Conservation (phyloP, 305 asterid species). For the Fraxinus platypoda region DNA sequence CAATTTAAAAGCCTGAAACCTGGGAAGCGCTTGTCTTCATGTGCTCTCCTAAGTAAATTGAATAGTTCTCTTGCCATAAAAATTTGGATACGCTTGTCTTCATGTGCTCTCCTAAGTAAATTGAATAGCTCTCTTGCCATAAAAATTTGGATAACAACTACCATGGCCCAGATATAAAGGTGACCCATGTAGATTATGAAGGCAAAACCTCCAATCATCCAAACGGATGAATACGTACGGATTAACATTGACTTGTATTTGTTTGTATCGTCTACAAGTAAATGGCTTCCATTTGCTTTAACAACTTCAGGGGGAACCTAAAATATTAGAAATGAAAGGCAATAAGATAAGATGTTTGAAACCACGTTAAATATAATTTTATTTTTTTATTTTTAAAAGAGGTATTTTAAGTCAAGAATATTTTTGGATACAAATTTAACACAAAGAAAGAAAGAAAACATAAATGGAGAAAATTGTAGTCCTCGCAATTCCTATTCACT, state of each 20-base stretch:
- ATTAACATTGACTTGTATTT: constrained; percentile 92
- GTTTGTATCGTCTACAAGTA: constrained; percentile 73
- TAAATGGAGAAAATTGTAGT: background rate
- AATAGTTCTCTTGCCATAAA: constrained; percentile 84
- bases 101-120: constrained; percentile 74
- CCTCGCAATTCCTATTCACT: background rate
- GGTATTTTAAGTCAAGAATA: background rate
- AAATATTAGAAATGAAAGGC: constrained; percentile 20
- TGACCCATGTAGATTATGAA: constrained; percentile 76
- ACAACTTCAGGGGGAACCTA: constrained; percentile 67
- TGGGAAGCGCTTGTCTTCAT: constrained; percentile 29
- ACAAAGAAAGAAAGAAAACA: background rate
- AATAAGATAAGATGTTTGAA: constrained; percentile 9
- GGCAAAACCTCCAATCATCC: constrained; percentile 69
- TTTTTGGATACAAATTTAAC: background rate
- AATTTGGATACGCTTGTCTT: constrained; percentile 55
- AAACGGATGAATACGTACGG: constrained; percentile 73
- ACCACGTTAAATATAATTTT: background rate
- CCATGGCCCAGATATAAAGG: constrained; percentile 89
- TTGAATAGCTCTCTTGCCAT: constrained; percentile 85
- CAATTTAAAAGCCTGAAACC: constrained; percentile 83
- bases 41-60: constrained; percentile 71
- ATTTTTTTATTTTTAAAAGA: background rate
- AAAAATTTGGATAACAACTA: constrained; percentile 82
- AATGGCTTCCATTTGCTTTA: constrained; percentile 49